Evolutionary conservation across 306 rosid species (phyloP).

Genomic region (Trichosanthes cucumerina): DNA sequence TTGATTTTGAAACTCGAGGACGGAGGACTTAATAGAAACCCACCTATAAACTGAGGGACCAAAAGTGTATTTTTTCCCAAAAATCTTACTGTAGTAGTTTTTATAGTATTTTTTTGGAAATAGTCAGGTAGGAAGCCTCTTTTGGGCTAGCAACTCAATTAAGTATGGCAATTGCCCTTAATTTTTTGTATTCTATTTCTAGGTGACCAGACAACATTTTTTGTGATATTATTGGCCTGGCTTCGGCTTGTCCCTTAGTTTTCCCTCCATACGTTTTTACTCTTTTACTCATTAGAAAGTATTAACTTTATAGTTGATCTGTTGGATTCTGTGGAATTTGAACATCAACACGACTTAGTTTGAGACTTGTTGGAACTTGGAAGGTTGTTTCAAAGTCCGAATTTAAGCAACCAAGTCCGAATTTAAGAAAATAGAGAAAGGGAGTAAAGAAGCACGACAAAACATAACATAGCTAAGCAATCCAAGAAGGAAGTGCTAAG

Average conservation of each 20-base stretch:
- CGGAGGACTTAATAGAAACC: too few relatives aligned
- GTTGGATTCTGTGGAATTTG: background rate
- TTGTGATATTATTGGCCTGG: background rate
- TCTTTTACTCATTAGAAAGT: background rate
- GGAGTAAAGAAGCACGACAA: background rate
- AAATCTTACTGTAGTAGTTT: too few relatives aligned
- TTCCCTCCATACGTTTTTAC: background rate
- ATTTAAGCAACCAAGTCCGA: background rate
- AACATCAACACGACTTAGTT: background rate
- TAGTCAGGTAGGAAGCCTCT: background rate
- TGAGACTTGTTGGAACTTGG: background rate
- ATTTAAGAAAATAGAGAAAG: background rate
- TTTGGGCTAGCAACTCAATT: background rate
- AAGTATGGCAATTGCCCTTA: background rate
- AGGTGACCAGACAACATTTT: background rate
- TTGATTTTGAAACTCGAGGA: too few relatives aligned
- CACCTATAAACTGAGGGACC: too few relatives aligned
- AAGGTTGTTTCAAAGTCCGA: background rate
- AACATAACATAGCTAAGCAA: background rate
- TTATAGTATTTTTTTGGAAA: background rate
- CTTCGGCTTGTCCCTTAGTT: background rate
- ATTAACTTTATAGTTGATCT: background rate
- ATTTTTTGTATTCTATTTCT: background rate
- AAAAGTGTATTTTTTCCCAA: too few relatives aligned
- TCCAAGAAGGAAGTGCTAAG: background rate